Conservation (phyloP, 352 stramenopile species). For the Pythium volutum region DNA sequence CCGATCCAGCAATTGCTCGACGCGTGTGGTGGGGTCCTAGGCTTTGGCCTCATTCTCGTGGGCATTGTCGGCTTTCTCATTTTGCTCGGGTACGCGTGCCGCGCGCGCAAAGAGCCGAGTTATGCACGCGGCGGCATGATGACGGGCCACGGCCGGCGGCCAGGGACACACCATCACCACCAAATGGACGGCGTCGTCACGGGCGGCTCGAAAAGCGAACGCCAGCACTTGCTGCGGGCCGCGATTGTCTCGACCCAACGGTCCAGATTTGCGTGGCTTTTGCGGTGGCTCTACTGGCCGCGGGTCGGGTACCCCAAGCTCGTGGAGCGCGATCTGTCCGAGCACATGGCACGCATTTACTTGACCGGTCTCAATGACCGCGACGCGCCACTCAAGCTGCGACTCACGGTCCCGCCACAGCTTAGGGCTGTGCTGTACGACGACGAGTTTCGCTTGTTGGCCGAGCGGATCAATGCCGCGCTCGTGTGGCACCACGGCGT, state of each 20-base stretch:
- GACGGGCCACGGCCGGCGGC: too few species aligned
- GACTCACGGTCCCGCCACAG: conserved; percentile 48
- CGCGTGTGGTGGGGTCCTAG: conserved; percentile 70
- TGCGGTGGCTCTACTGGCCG: conserved; percentile 72
- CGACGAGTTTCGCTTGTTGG: conserved; percentile 59
- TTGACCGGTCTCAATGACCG: conserved; percentile 63
- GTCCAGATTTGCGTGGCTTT: conserved; percentile 51
- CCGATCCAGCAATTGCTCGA: conserved; percentile 74
- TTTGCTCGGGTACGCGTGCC: conserved; percentile 65
- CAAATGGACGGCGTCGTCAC: conserved; percentile 36
- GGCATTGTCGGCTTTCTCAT: conserved; percentile 71
- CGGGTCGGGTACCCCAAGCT: conserved; percentile 78
- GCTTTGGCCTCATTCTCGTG: conserved; percentile 63
- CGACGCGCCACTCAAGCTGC: conserved; percentile 54
- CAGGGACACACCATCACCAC: background rate
- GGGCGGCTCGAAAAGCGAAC: conserved; percentile 39
- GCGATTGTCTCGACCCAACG: conserved; percentile 53
- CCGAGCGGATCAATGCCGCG: conserved; percentile 60
- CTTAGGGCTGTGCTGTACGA: conserved; percentile 69
- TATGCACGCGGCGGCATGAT: conserved; percentile 36
- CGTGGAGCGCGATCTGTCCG: conserved; percentile 67
- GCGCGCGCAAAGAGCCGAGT: conserved; percentile 63
- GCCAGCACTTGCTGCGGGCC: conserved; percentile 60
- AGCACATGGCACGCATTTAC: conserved; percentile 82
- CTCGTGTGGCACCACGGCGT: conserved; percentile 48